A percentile compares a stretch with the other conserved stretches of the same genome.
Conservation (phyloP, 1,139 yeast genomes). For the Saccharomyces uvarum region DNA sequence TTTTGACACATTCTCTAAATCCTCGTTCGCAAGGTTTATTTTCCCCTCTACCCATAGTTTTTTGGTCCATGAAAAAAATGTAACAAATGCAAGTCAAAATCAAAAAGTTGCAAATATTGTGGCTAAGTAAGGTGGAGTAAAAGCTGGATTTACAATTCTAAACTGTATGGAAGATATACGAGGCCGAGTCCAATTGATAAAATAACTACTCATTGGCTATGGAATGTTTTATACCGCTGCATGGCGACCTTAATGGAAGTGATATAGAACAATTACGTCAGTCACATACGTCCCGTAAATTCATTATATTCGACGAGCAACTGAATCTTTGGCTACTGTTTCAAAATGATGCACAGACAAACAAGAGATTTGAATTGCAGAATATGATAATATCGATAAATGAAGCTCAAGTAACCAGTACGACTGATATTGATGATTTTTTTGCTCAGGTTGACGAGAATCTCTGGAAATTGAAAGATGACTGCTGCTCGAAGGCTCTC, state of each 20-base stretch:
- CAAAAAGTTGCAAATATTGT: neutral
- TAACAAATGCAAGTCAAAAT: neutral
- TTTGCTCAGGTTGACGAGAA: conserved; percentile 3
- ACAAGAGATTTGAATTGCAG: conserved; percentile 3
- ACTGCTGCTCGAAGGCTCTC: conserved; percentile 15
- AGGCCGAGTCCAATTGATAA: neutral
- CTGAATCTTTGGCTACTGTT: conserved; percentile 15
- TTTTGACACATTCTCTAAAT: neutral
- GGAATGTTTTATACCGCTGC: conserved; percentile 22
- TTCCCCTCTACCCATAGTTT: neutral
- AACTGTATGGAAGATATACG: neutral
- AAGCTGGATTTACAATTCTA: neutral
- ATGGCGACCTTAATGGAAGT: conserved; percentile 5
- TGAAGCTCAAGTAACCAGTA: conserved; percentile 22
- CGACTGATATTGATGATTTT: conserved; percentile 8
- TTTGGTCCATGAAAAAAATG: neutral
- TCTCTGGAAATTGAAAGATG: conserved; percentile 17
- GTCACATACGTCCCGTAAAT: conserved; percentile 19
- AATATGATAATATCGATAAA: conserved; percentile 23
- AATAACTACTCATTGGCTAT: conserved; percentile 4
- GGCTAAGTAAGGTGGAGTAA: neutral
- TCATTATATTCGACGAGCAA: conserved; percentile 29
- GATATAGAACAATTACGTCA: conserved; percentile 5
- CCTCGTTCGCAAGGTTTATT: neutral
- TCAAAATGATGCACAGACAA: conserved; percentile 2